phyloP scores from a whole-genome alignment of 2,329 filamentous ascomycete genomes.

The Cladosporium sp. region DNA sequence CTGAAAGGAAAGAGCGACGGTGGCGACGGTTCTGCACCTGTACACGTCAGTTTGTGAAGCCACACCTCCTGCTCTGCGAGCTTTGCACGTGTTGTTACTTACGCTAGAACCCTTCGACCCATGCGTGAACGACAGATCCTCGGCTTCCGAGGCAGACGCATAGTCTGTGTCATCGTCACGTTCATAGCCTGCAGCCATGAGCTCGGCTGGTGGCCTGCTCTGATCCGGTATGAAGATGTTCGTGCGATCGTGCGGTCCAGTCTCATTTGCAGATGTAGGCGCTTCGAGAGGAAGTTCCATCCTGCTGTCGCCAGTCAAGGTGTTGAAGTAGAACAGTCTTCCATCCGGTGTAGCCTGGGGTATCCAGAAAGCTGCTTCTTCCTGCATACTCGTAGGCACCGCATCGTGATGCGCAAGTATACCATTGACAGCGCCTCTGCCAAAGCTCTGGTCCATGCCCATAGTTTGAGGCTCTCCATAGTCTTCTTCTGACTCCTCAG shows the following conservation, averaged over 20 bases:
- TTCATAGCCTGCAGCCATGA: conserved; percentile 78
- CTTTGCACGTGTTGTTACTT: conserved; percentile 37
- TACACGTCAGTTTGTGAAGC: conserved; percentile 24
- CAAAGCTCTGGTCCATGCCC: conserved; percentile 33
- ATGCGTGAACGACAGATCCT: conserved; percentile 70
- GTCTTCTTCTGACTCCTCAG: conserved; percentile 62
- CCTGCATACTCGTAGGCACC: conserved; percentile 60
- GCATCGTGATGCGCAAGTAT: conserved; percentile 55
- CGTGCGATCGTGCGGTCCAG: conserved; percentile 80
- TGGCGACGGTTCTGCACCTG: conserved; percentile 48
- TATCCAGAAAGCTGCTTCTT: conserved; percentile 96
- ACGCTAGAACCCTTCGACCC: conserved; percentile 66
- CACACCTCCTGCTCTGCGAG: conserved; percentile 4
- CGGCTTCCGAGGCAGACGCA: conserved; percentile 76
- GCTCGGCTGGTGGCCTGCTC: conserved; percentile 81
- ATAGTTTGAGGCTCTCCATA: conserved; percentile 50
- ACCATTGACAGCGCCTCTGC: conserved; percentile 48
- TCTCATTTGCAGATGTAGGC: conserved; percentile 73
- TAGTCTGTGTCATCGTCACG: conserved; percentile 90
- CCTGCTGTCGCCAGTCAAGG: conserved; percentile 88
- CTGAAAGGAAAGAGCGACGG: conserved; percentile 62
- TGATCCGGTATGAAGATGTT: conserved; percentile 86
- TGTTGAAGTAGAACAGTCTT: conserved; percentile 95
- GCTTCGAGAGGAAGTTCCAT: conserved; percentile 94
- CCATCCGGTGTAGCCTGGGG: conserved; percentile 94